A percentile compares a stretch with the other conserved stretches of the same genome.
These are phyloP conservation scores for Cladosporium sp. DNA, from an alignment of 2,329 filamentous ascomycete species.

Conservation along the genomic window DNA sequence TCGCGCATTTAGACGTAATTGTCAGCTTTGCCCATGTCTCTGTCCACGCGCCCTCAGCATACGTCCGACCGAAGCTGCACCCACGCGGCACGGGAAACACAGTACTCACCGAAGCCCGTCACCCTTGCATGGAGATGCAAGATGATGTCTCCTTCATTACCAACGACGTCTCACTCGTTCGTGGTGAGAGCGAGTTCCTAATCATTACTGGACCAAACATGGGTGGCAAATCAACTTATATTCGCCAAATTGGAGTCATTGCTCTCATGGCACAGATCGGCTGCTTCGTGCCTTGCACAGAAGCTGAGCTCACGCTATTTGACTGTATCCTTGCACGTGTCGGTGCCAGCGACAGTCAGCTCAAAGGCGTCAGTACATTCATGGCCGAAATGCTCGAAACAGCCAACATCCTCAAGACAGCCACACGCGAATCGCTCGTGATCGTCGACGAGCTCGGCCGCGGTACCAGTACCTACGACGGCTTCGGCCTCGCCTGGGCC, in stretches of 20 bases:
- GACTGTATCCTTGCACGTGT: constrained; percentile 96
- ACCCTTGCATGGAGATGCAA: constrained; percentile 98
- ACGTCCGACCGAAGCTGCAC: constrained; percentile 89
- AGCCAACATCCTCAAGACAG: constrained; percentile 95
- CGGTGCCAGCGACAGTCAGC: constrained; percentile 91
- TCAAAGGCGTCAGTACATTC: constrained; percentile 97
- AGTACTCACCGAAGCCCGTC: constrained; percentile 85
- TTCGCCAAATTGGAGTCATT: constrained; percentile 94
- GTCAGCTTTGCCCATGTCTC: constrained; percentile 91
- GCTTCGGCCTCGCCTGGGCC: constrained; percentile 98
- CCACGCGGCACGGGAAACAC: constrained; percentile 84
- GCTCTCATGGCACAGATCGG: constrained; percentile 96
- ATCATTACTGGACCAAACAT: constrained; percentile 99
- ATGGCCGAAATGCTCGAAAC: constrained; percentile 99
- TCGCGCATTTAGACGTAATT: constrained; percentile 93
- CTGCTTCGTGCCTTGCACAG: constrained; percentile 89
- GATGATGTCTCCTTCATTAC: constrained; percentile 99
- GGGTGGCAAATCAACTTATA: constrained; percentile 98
- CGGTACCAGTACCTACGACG: constrained; percentile 96
- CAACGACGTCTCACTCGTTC: constrained; percentile 83
- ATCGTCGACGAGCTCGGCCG: constrained; percentile 98
- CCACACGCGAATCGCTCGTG: constrained; percentile 91
- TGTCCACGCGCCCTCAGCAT: constrained; percentile 87
- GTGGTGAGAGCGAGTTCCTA: constrained; percentile 81
- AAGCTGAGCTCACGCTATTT: constrained; percentile 92